phyloP scores from a whole-genome alignment of 2,329 filamentous ascomycete genomes.

The Myriosclerotinia scirpicola region DNA sequence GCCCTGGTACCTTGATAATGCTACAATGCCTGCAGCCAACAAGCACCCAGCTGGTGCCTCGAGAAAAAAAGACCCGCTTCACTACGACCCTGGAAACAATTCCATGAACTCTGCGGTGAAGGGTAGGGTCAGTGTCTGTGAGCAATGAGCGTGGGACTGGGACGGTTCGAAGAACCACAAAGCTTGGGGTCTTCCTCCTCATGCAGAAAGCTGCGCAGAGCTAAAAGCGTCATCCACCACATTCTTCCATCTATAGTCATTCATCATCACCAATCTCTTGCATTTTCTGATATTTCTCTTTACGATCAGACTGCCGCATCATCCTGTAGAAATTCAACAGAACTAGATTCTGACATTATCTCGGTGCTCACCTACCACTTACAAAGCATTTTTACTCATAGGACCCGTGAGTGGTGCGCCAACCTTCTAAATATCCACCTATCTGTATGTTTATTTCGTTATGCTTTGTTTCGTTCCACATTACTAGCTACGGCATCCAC shows the following conservation, averaged over 20 bases:
- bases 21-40: slow-evolving; percentile 28
- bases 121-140: slow-evolving; percentile 34
- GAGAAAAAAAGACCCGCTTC: slow-evolving; percentile 31
- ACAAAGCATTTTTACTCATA: slow-evolving; percentile 26
- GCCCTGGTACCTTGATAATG: slow-evolving; percentile 26
- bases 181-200: slow-evolving; percentile 24
- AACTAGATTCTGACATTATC: slow-evolving; percentile 12
- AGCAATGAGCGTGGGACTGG: slow-evolving; percentile 35
- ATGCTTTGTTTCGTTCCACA: slow-evolving; percentile 27
- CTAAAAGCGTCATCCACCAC: slow-evolving; percentile 36
- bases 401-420: slow-evolving; percentile 35
- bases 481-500: slow-evolving; percentile 31
- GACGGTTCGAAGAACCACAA: slow-evolving; percentile 28
- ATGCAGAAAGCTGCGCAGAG: slow-evolving; percentile 30
- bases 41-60: slow-evolving; percentile 31
- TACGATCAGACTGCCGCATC: slow-evolving; percentile 19
- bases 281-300: slow-evolving; percentile 16
- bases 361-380: slow-evolving; percentile 31
- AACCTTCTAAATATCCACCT: slow-evolving; percentile 30
- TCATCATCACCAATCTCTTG: slow-evolving; percentile 25
- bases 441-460: slow-evolving; percentile 29
- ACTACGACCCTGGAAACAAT: slow-evolving; percentile 29
- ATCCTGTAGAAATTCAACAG: slow-evolving; percentile 15
- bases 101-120: slow-evolving; percentile 33
- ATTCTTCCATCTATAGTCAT: slow-evolving; percentile 29